Conservation (phyloP, 2,329 filamentous ascomycete genomes). For the Celoporthe dispersa region DNA sequence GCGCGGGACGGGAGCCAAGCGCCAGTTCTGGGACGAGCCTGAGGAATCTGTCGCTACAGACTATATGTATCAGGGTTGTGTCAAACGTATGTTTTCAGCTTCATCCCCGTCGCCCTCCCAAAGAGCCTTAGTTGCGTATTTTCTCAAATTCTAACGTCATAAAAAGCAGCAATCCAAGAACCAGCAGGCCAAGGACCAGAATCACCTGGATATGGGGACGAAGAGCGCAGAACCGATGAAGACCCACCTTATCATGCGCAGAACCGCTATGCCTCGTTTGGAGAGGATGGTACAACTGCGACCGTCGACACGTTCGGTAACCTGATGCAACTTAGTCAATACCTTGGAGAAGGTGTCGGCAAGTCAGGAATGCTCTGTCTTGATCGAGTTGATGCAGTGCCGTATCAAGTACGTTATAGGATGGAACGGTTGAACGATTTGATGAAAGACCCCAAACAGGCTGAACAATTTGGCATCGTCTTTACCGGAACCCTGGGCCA, state of each 20-base stretch:
- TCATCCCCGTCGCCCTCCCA: background rate
- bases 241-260: background rate
- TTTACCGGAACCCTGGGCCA: background rate
- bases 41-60: background rate
- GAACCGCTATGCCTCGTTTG: background rate
- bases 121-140: background rate
- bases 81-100: background rate
- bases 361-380: background rate
- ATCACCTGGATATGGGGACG: background rate
- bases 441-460: background rate
- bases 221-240: background rate
- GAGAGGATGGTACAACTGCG: background rate
- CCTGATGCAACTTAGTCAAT: background rate
- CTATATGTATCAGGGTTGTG: background rate
- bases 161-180: background rate
- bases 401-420: background rate
- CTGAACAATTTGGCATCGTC: background rate
- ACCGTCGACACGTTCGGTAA: background rate
- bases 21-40: background rate
- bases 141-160: background rate
- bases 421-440: background rate
- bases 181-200: background rate
- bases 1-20: background rate
- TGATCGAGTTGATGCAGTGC: background rate
- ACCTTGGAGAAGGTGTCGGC: background rate